Conservation (phyloP, 2,329 filamentous ascomycete genomes). For the Beauveria sp. region DNA sequence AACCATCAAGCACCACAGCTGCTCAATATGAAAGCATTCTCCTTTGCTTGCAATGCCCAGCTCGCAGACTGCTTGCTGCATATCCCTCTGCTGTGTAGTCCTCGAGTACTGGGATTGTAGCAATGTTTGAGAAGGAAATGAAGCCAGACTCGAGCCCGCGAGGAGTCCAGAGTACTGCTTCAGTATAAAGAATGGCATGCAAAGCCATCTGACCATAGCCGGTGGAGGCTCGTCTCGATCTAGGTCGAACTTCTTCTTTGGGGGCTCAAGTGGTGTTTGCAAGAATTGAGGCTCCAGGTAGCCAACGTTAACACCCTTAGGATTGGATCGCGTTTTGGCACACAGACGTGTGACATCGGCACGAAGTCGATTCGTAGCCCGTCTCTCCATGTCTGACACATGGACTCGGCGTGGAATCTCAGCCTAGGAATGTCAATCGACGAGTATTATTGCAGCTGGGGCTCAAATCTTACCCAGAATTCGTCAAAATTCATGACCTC, state of each 20-base stretch:
- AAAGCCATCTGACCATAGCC: slow-evolving; percentile 30
- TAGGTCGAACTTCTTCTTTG: slow-evolving; percentile 15
- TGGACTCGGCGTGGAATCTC: slow-evolving; percentile 27
- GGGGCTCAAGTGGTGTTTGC: slow-evolving; percentile 26
- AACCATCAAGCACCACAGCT: slow-evolving; percentile 40
- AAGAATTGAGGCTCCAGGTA: slow-evolving; percentile 34
- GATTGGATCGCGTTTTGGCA: slow-evolving; percentile 29
- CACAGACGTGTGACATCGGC: slow-evolving; percentile 28
- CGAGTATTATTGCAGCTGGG: too few relatives aligned
- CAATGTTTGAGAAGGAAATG: slow-evolving; percentile 35
- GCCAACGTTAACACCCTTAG: slow-evolving; percentile 30
- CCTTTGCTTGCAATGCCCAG: slow-evolving; percentile 25
- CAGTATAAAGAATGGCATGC: slow-evolving; percentile 40
- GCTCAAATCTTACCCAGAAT: slow-evolving; percentile 25
- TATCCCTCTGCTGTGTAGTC: slow-evolving; percentile 31
- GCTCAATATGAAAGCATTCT: slow-evolving; percentile 39
- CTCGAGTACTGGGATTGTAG: slow-evolving; percentile 36
- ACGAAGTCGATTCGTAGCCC: slow-evolving; percentile 28
- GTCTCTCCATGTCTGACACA: slow-evolving; percentile 27
- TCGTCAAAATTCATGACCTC: slow-evolving; percentile 34
- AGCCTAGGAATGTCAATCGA: slow-evolving; percentile 17
- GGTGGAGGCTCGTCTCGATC: slow-evolving; percentile 12
- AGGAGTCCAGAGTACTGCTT: slow-evolving; percentile 34
- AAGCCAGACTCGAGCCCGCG: slow-evolving; percentile 21
- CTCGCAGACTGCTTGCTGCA: slow-evolving; percentile 38